Evolutionary conservation across 306 rosid genomes (phyloP).

Genomic region (Ochetophila trinervis): DNA sequence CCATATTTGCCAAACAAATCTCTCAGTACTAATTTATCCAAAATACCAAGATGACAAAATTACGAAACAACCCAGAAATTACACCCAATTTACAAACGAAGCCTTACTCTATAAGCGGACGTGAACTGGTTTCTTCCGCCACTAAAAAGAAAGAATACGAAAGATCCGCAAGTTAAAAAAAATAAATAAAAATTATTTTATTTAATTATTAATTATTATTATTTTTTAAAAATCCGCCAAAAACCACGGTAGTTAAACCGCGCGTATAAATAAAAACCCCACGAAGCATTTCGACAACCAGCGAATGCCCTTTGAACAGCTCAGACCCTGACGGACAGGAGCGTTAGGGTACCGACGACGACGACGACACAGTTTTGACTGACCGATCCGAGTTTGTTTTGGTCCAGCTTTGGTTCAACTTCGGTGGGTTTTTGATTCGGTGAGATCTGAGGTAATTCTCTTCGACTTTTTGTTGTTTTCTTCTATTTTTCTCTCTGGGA

Average conservation of each 20-base stretch:
- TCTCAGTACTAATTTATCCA: slow-evolving; percentile 22
- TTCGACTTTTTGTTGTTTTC: background rate
- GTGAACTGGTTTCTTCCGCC: slow-evolving; percentile 13
- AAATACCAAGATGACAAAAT: slow-evolving; percentile 22
- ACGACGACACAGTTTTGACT: slow-evolving; percentile 33
- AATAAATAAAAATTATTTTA: too few relatives aligned
- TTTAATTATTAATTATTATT: background rate
- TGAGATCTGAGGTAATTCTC: slow-evolving; percentile 33
- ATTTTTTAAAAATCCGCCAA: slow-evolving; percentile 3
- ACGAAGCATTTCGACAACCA: slow-evolving; percentile 10
- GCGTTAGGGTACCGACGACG: slow-evolving; percentile 37
- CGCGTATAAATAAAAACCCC: slow-evolving; percentile 24
- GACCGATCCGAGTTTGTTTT: slow-evolving; percentile 28
- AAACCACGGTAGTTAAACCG: slow-evolving; percentile 14
- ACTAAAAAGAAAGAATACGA: background rate
- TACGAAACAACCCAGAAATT: slow-evolving; percentile 39
- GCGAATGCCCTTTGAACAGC: slow-evolving; percentile 32
- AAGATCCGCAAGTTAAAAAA: background rate
- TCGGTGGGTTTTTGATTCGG: slow-evolving; percentile 10
- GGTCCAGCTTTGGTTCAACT: slow-evolving; percentile 15
- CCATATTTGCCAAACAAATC: background rate
- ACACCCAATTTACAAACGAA: slow-evolving; percentile 28
- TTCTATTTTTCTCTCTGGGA: background rate
- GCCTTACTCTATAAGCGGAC: slow-evolving; percentile 14
- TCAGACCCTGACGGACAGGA: slow-evolving; percentile 22